Percentiles rank a stretch among this genome's conserved stretches.
phyloP scores from a whole-genome alignment of 768 basidiomycete species.

The Tulasnella sp. region DNA sequence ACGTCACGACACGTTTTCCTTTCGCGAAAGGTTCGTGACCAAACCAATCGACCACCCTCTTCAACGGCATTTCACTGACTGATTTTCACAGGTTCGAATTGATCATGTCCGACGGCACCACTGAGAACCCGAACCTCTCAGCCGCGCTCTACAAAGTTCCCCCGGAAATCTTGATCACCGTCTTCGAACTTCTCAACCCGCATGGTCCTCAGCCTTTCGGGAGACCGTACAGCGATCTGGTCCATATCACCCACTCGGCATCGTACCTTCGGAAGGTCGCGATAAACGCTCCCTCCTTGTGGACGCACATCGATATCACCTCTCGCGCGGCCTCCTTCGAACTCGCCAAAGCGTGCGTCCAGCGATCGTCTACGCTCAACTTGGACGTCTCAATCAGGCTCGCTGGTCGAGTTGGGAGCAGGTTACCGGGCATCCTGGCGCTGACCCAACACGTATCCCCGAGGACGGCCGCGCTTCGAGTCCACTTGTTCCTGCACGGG shows the following conservation, averaged over 20 bases:
- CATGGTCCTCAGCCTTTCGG: neutral
- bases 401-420: neutral
- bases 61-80: neutral
- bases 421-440: neutral
- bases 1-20: neutral
- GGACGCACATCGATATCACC: neutral
- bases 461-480: neutral
- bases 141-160: neutral
- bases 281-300: neutral
- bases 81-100: neutral
- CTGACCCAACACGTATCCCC: neutral
- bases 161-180: neutral
- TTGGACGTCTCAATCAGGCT: neutral
- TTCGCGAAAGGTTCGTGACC: neutral
- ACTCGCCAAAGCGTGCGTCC: neutral
- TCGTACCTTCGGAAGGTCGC: neutral
- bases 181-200: neutral
- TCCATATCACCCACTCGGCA: neutral
- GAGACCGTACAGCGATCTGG: neutral
- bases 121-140: neutral
- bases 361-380: neutral
- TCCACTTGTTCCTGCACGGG: neutral
- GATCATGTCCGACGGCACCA: neutral
- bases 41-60: neutral
- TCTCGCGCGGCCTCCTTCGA: neutral